Base-by-base conservation (phyloP, 495 filamentous ascomycete genomes). In the Pseudomonodictys pantanalensis region DNA sequence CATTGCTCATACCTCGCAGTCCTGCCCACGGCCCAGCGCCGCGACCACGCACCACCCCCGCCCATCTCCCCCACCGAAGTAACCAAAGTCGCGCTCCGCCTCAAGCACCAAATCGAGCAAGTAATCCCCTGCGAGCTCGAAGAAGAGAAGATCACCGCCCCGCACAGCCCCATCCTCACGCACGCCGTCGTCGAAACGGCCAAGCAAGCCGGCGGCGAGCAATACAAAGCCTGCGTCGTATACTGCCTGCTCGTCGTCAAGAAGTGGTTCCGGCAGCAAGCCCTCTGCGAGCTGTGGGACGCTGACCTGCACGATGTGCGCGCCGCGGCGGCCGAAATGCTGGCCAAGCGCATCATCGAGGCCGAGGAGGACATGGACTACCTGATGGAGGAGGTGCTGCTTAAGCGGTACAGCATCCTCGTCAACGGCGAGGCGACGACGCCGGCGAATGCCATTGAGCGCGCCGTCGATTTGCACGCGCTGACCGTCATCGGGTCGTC, bases 261-360 rank as follows among this genome's bases (percentile, higher is more conserved):
- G 67, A 82, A 86, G 55, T 98, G 93, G 93, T 98, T 96, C 74
- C 86, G 86, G 65, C 82, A 80, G 17, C 91, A 97, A 72, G 84
- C 90, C 10, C 56, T 78, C 18, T 70, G 86, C 20, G 93, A 97
- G 77, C 82, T 96, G 7, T 97, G 91, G 86, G 91, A 98, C 71
- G 84, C 92, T 2, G 87, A 90, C 47, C 77, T 98, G 35, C 91
- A 95, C 68, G 71, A 85, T 47, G 76, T 88, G 22, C 81, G 92
- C 18, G 91, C 90, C 7, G 73, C 81, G 17, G 92, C 95, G n/a
- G 93, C 89, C 70, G 93, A 97, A 72, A 83, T 96, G 38, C 88
- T 98, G 52, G 91, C 95, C n/a, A 98, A 97, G 78, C 78, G 79
- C 35, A 85, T 97, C 63, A 97, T 98, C 69, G 93, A 98, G 72